Conservation (phyloP, 139 green algal genomes). For the Mychonastes homosphaera region DNA sequence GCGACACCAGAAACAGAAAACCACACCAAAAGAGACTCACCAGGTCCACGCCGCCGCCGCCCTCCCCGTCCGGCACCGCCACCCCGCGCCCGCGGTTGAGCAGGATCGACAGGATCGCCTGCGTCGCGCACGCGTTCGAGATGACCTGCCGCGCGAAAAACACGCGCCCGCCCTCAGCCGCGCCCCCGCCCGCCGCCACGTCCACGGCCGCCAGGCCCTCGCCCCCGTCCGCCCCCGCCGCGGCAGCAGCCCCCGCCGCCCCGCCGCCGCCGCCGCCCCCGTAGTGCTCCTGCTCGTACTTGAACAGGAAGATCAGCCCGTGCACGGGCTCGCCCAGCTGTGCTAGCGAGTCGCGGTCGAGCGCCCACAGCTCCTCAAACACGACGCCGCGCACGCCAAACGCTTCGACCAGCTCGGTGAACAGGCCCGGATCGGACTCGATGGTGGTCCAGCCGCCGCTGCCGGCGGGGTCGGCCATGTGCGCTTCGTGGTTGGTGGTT, state of each 20-base stretch:
- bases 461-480: too few relatives aligned
- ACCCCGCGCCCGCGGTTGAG: conserved; percentile 67
- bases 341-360: conserved; percentile 44
- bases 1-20: too few relatives aligned
- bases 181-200: background rate
- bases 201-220: too few relatives aligned
- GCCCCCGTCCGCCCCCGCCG: too few relatives aligned
- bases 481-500: too few relatives aligned
- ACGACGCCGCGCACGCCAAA: conserved; percentile 80
- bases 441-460: conserved; percentile 88
- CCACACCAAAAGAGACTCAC: too few relatives aligned
- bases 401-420: conserved; percentile 82
- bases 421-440: conserved; percentile 84
- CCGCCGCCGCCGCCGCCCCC: conserved; percentile 27
- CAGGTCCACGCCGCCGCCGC: too few relatives aligned
- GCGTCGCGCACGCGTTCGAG: conserved; percentile 90
- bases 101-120: conserved; percentile 90
- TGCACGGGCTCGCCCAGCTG: conserved; percentile 69
- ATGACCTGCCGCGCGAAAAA: conserved; percentile 97
- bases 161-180: conserved; percentile 50
- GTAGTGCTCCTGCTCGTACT: conserved; percentile 75
- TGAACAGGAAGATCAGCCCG: conserved; percentile 98
- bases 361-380: conserved; percentile 82
- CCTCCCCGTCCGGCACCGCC: too few relatives aligned
- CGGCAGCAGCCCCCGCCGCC: too few relatives aligned